Base-by-base conservation (phyloP, 352 stramenopile genomes). In the Blastocystis hominis region DNA sequence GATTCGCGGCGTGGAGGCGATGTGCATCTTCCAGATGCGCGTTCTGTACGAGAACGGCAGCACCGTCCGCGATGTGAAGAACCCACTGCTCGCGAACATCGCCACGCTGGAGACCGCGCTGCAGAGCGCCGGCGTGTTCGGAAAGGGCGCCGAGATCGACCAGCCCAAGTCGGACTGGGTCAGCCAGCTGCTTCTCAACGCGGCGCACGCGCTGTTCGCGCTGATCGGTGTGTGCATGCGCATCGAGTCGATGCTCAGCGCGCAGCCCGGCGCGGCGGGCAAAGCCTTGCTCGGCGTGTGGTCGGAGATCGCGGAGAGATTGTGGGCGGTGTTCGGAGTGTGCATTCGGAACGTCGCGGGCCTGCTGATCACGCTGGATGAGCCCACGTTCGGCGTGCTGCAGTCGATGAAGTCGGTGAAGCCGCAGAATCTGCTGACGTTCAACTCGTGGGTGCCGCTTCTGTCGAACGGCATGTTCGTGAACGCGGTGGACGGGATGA, bases 101-200 rank as follows among this genome's bases (percentile, higher is more conserved):
- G 9, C 5, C 10, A 15, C 36, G 15, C 5, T 78, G 46, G 40
- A 87, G 77, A 40, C 46, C 9, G 20, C 70, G n/a, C 44, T 87
- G 44, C 15, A 40, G 44, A 30, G 9, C 2, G 20, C 24, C 9
- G 66, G 66, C 0, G 30, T 61, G 9, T 36, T 75, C 34, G 20
- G 42, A 7, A 87, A 87, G 38, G 55, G 36, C 15, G 10, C 4
- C 20, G 72, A 84, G 63, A 61, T 87, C 10, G 17, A 15, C 17
- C 30, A 61, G 24, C 62, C 62, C 36, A 87, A 87, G 77, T 77
- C 56, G 17, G 77, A 87, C 44, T 87, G 77, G 77, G 47, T 34
- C 44, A 87, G 75, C 47, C 77, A 87, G 66, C 55, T 87, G 46
- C 44, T 78, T 36, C 62, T 87, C 53, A 87, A 30, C 24, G 59